Base-by-base conservation (phyloP, 2,329 filamentous ascomycete species). In the Colletotrichum australisinense region DNA sequence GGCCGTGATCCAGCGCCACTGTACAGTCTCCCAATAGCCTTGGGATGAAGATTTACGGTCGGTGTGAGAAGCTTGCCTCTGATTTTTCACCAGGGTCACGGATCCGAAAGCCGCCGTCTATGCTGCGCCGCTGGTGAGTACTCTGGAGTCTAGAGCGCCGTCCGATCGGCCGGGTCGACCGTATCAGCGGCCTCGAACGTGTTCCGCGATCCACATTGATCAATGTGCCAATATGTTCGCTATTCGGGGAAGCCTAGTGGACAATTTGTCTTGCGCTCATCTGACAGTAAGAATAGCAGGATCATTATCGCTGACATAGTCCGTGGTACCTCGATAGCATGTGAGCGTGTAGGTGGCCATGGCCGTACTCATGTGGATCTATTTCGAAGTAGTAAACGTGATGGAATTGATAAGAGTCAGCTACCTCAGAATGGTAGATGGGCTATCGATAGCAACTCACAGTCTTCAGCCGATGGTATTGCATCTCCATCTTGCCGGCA, bases 1-100 rank as follows among this genome's bases (percentile, higher is more conserved):
- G 72, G 72, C 63, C 68, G 68, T 58, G 7, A 59, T 55, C 63
- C 72, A 74, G 55, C 57, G 62, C 71, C 71, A 70, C 67, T 32
- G 46, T 57, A 16, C 32, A 6, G 5, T 14, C 14, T 9, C n/a
- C 46, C 12, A 64, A 19, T 19, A 6, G 22, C 14, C 28, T 53
- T 28, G n/a, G 46, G 24, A 14, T 42, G 35, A 42, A 42, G 35
- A 42, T n/a, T 16, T n/a, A 12, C 7, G 19, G 14, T 5, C 28
- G n/a, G 8, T n/a, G n/a, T 11, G n/a, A 22, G 5, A 26, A 42
- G 1, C n/a, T 11, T n/a, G 5, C 6, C 42, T 4, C 12, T 30
- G 30, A 26, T 46, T n/a, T 19, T 19, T 14, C 60, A 3, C 4
- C n/a, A 22, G 22, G 2, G 14, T 16, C 2, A 58, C 38, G 69